phyloP scores from a whole-genome alignment of 176 grass and related monocot genomes.

The Hordeum vulgare region MorexV3_pseudomolecules_assembly NC_058521.1:595561052-595561551 shows the following conservation, averaged over 20 bases:
- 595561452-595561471: too few relatives aligned
- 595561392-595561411: too few relatives aligned
- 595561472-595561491: too few relatives aligned
- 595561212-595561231: not conserved
- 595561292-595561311: not conserved
- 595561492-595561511: too few relatives aligned
- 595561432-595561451: too few relatives aligned
- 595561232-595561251: constrained; percentile 1
- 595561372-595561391: too few relatives aligned
- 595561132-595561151: not conserved
- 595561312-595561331: not conserved
- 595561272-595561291: not conserved
- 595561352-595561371: not conserved
- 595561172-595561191: not conserved
- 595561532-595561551: too few relatives aligned
- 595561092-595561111: not conserved
- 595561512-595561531: too few relatives aligned
- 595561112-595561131: not conserved
- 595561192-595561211: not conserved
- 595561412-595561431: too few relatives aligned
- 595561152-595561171: not conserved
- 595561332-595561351: not conserved
- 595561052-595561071: not conserved
- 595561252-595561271: not conserved
- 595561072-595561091: not conserved